Conservation (phyloP, 352 stramenopile genomes). For the Plasmopara halstedii region DNA sequence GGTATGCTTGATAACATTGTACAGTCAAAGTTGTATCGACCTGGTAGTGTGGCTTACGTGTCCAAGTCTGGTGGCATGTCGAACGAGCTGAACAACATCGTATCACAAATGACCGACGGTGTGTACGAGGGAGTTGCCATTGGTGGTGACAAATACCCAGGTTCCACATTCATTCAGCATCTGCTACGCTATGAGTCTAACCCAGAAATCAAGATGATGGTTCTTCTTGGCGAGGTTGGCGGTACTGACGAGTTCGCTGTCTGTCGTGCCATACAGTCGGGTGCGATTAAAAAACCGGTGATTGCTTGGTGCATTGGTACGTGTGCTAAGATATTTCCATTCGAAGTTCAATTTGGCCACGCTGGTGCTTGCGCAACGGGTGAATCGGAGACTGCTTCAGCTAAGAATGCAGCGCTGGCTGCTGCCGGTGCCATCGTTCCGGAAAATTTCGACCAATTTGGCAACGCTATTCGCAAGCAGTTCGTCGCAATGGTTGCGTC, state of each 20-base stretch:
- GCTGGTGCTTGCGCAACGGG: constrained; percentile 90
- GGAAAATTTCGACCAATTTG: constrained; percentile 94
- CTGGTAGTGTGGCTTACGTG: constrained; percentile 94
- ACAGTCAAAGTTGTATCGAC: constrained; percentile 94
- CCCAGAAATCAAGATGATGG: constrained; percentile 94
- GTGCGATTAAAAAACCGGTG: constrained; percentile 94
- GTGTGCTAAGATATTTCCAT: constrained; percentile 95
- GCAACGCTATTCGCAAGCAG: constrained; percentile 85
- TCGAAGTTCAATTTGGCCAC: constrained; percentile 97
- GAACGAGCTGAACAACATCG: constrained; percentile 98
- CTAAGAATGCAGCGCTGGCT: constrained; percentile 90
- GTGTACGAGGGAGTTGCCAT: constrained; percentile 95
- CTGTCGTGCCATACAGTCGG: constrained; percentile 88
- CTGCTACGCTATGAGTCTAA: constrained; percentile 94
- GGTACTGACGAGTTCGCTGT: constrained; percentile 96
- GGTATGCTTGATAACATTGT: constrained; percentile 98
- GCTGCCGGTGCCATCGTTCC: constrained; percentile 89
- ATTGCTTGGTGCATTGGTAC: constrained; percentile 98
- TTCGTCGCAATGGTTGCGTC: constrained; percentile 78
- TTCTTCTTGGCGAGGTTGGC: constrained; percentile 94
- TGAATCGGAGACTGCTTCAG: constrained; percentile 90
- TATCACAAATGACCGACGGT: constrained; percentile 92
- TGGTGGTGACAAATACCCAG: constrained; percentile 94
- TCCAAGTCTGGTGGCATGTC: constrained; percentile 96
- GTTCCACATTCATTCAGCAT: constrained; percentile 96